Base-by-base conservation (phyloP, 148 eudicot genomes). In the Tetragonia tetragonoides region DNA sequence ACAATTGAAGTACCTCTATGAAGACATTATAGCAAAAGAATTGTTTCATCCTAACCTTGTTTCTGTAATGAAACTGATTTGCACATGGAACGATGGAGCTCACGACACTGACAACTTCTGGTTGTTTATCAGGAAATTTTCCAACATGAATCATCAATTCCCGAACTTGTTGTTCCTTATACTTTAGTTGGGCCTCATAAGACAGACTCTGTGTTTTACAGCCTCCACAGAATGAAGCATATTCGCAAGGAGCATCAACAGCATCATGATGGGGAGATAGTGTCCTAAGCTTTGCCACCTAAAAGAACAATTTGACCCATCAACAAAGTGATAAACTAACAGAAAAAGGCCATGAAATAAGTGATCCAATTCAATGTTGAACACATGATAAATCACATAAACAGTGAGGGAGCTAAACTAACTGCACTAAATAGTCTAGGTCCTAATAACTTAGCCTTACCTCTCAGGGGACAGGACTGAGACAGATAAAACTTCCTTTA, bases 231-330 rank as follows among this genome's bases (percentile, higher is more conserved):
- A 90, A 77, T 23, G 86, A 89, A 73, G 99, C 90, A 88, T 91
- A 87, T 78, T 90, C 92, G 79, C 99, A 95, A n/a, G 99, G 99
- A 67, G 99, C 99, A 74, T 91, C 97, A 69, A 95, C 97, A 75
- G 68, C 77, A 76, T 93, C 93, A 85, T 84, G 75, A 66, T 93
- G 99, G 14, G 94, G 99, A 39, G 87, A 75, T 77, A 93, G 77
- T 63, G 93, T 95, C 86, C 87, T 84, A 73, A 95, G n/a, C 78
- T 95, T 95, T 74, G 79, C 86, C 81, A 87, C 99, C 99, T 95
- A 83, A 80, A 77, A 38, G 63, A 47, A 51, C 38, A 73, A 51
- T 68, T 20, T 54, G 60, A 53, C 77, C 61, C 74, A 51, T 49
- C 53, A 73, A 81, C 62, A 72, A 38, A 60, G n/a, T 51, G 68